A percentile compares a stretch with the other conserved stretches of the same genome.
phyloP scores from a whole-genome alignment of 345 rosid genomes.

The Microthlaspi erraticum region DNA sequence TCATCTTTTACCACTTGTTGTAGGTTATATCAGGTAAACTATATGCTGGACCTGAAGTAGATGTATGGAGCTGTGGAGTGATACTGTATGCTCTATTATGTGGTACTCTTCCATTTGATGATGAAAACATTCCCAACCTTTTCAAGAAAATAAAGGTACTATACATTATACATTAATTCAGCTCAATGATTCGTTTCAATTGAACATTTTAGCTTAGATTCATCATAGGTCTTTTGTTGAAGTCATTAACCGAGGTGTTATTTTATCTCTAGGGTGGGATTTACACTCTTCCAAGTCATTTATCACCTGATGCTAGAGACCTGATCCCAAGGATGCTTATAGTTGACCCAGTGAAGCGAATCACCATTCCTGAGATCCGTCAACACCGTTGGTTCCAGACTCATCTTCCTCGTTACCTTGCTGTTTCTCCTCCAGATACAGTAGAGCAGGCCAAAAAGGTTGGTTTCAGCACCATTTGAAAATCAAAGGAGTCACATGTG shows the following conservation, averaged over 20 bases:
- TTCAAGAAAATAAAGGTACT: slow-evolving; percentile 90
- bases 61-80: slow-evolving; percentile 99
- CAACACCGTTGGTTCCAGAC: slow-evolving; percentile 92
- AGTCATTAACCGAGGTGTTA: not conserved
- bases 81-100: slow-evolving; percentile 89
- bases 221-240: not conserved
- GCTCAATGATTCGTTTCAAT: slow-evolving; percentile 11
- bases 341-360: slow-evolving; percentile 91
- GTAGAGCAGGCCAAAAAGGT: slow-evolving; percentile 85
- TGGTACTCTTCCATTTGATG: slow-evolving; percentile 95
- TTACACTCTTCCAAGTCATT: slow-evolving; percentile 94
- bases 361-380: slow-evolving; percentile 86
- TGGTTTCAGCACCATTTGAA: slow-evolving; percentile 18
- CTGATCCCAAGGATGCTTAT: slow-evolving; percentile 93
- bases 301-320: slow-evolving; percentile 89
- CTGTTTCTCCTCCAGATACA: slow-evolving; percentile 85
- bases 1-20: slow-evolving; percentile 20
- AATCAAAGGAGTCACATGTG: not conserved
- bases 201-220: slow-evolving; percentile 7
- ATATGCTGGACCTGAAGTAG: slow-evolving; percentile 97
- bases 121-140: slow-evolving; percentile 91
- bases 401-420: slow-evolving; percentile 86
- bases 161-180: not conserved
- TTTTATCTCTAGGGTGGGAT: slow-evolving; percentile 66
- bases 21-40: slow-evolving; percentile 90